Percentiles rank a stretch among this genome's conserved stretches.
phyloP scores from a whole-genome alignment of 1,284 basidiomycete species.

The Cutaneotrichosporon cutaneum region DNA sequence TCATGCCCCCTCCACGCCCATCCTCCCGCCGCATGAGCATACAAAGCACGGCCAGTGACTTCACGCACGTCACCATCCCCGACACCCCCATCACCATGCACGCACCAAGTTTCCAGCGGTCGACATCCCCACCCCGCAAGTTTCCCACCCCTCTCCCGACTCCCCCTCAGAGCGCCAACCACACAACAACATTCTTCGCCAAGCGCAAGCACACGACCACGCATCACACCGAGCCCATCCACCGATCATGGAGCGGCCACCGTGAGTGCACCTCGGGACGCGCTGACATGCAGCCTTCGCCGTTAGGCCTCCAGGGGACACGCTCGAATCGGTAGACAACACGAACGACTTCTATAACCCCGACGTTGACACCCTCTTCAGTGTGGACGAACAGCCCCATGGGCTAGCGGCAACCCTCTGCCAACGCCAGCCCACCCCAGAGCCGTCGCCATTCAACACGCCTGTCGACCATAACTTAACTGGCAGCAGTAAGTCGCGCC shows the following conservation, averaged over 20 bases:
- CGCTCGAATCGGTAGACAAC: background rate
- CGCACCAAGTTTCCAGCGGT: too few relatives aligned
- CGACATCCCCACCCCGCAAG: background rate
- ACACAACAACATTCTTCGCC: background rate
- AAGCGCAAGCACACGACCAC: too few relatives aligned
- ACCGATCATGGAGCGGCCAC: background rate
- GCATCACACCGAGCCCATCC: background rate
- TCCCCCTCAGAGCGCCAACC: background rate
- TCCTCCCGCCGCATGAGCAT: background rate
- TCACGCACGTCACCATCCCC: background rate
- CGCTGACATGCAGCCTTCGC: slow-evolving; percentile 2
- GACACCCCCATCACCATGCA: background rate
- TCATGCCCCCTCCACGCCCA: background rate
- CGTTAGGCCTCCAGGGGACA: background rate
- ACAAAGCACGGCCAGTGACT: background rate
- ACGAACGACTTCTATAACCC: background rate
- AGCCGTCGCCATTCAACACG: background rate
- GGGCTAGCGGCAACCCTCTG: background rate
- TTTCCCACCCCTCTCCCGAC: background rate
- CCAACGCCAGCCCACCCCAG: background rate
- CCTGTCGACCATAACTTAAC: background rate
- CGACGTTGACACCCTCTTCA: background rate
- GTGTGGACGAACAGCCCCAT: background rate
- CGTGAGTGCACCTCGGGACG: background rate
- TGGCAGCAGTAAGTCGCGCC: background rate